Percentiles rank a stretch among this genome's conserved stretches.
phyloP scores from a whole-genome alignment of 805 yeast genomes.

The Ogataea degrootiae region DNA sequence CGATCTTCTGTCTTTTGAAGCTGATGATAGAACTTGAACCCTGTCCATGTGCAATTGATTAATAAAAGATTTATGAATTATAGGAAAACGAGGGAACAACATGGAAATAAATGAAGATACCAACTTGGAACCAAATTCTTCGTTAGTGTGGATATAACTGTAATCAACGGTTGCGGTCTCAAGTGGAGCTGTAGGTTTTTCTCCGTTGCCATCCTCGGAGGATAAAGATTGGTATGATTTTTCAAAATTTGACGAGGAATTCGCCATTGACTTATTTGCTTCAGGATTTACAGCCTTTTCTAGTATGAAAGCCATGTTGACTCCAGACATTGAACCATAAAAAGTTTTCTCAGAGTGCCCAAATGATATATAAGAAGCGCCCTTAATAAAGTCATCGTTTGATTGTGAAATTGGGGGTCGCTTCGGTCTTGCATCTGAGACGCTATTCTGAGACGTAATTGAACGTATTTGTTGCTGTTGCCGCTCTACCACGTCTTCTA shows the following conservation, averaged over 20 bases:
- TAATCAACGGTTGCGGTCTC: conserved; percentile 3
- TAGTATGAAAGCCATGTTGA: conserved; percentile 11
- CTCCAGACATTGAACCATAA: conserved; percentile 3
- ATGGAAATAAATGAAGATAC: conserved; percentile 8
- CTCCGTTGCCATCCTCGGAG: too few species aligned
- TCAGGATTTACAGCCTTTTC: conserved; percentile 10
- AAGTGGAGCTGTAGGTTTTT: neutral
- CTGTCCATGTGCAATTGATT: conserved; percentile 12
- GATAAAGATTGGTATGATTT: too few species aligned
- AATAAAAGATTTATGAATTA: conserved; percentile 2
- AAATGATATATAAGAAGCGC: neutral
- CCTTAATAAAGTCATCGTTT: neutral
- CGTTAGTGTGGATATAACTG: conserved; percentile 7
- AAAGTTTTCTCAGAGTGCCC: neutral
- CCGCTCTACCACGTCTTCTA: conserved; percentile 7
- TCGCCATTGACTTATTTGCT: conserved; percentile 3
- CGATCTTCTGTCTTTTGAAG: conserved; percentile 4
- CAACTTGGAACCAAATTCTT: conserved; percentile 8
- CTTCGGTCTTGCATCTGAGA: neutral
- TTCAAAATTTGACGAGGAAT: conserved; percentile 1
- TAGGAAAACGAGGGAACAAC: conserved; percentile 18
- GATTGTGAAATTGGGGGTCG: neutral
- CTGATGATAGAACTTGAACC: conserved; percentile 2
- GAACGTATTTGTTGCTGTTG: neutral
- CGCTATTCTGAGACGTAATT: neutral